Evolutionary conservation across 441 rosid genomes (phyloP).

Genomic region (Syzygium malaccense): DNA sequence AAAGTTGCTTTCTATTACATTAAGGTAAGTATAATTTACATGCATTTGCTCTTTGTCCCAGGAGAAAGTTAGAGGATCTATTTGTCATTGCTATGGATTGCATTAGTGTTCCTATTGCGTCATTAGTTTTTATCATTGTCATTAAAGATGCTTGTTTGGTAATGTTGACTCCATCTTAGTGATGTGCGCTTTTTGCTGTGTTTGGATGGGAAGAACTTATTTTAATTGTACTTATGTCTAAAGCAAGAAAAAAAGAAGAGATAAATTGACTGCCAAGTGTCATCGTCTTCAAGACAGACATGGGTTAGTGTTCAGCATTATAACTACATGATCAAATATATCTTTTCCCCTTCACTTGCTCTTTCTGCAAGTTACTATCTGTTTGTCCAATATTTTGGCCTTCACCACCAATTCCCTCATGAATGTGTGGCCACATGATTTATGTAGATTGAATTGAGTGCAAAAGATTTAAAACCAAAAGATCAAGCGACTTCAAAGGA

Average conservation of each 20-base stretch:
- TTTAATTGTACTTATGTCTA: neutral
- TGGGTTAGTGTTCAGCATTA: neutral
- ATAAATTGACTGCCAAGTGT: neutral
- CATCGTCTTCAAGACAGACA: neutral
- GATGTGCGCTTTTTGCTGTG: neutral
- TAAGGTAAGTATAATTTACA: neutral
- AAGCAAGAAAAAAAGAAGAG: neutral
- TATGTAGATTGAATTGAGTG: constrained; percentile 46
- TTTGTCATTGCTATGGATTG: neutral
- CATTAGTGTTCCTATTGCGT: neutral
- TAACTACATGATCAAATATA: neutral
- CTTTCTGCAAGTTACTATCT: neutral
- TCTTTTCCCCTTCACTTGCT: neutral
- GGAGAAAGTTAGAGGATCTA: neutral
- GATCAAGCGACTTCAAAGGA: constrained; percentile 12
- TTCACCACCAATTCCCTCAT: neutral
- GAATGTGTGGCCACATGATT: neutral
- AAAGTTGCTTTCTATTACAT: neutral
- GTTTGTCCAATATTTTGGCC: neutral
- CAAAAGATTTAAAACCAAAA: constrained; percentile 32
- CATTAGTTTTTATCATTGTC: neutral
- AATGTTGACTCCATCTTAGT: neutral
- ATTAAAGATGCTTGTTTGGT: neutral
- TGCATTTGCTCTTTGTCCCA: neutral
- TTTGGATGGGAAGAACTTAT: neutral